These are phyloP conservation scores for Solanum rostratum DNA, from an alignment of 257 asterid genomes.

Conservation along the genomic window DNA sequence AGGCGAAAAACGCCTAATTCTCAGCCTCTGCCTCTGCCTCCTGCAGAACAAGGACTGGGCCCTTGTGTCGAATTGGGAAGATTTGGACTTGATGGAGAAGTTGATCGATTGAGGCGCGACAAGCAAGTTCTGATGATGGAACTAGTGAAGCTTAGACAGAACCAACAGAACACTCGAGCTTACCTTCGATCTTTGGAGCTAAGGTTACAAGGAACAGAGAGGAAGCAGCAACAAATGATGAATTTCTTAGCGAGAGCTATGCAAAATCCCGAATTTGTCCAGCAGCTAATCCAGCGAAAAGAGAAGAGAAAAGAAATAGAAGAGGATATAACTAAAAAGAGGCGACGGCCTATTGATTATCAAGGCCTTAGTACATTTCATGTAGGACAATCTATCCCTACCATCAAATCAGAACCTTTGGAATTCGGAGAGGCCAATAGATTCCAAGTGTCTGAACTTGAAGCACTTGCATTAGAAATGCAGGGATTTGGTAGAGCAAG, in stretches of 20 bases:
- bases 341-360: slow-evolving; percentile 49
- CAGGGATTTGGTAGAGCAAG: slow-evolving; percentile 56
- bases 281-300: slow-evolving; percentile 44
- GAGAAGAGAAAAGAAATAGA: slow-evolving; percentile 53
- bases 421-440: slow-evolving; percentile 24
- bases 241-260: slow-evolving; percentile 66
- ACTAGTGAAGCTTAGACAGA: slow-evolving; percentile 52
- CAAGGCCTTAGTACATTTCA: slow-evolving; percentile 3
- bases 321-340: slow-evolving; percentile 41
- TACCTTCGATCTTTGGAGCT: slow-evolving; percentile 51
- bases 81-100: slow-evolving; percentile 39
- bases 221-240: slow-evolving; percentile 80
- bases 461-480: slow-evolving; percentile 76
- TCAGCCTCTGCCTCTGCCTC: slow-evolving; percentile 3
- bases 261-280: slow-evolving; percentile 69
- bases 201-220: slow-evolving; percentile 54
- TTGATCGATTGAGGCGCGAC: slow-evolving; percentile 49
- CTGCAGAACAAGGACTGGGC: slow-evolving; percentile 18
- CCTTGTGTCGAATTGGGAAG: slow-evolving; percentile 52
- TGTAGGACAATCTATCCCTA: slow-evolving; percentile 15
- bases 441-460: slow-evolving; percentile 53
- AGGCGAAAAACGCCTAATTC: slow-evolving; percentile 40
- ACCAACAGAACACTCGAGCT: slow-evolving; percentile 43
- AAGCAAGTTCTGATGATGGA: slow-evolving; percentile 42
- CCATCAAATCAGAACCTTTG: slow-evolving; percentile 34